Percentiles rank a stretch among this genome's conserved stretches.
phyloP scores from a whole-genome alignment of 805 yeast species.

The Starmerella potacharoeniae region DNA sequence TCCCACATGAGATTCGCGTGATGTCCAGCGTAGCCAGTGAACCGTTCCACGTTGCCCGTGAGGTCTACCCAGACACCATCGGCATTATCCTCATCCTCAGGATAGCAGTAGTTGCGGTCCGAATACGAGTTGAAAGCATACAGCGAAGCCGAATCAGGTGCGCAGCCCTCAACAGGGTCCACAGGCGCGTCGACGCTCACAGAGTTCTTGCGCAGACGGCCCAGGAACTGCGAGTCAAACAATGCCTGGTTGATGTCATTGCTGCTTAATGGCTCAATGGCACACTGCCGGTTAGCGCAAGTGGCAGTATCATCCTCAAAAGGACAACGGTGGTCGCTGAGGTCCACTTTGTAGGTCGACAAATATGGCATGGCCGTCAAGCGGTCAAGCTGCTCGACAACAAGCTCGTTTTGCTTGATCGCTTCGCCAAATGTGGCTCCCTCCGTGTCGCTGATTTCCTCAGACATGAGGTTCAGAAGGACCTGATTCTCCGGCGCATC shows the following conservation, averaged over 20 bases:
- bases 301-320: conserved; percentile 70
- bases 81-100: conserved; percentile 32
- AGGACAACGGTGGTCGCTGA: conserved; percentile 62
- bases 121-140: conserved; percentile 7
- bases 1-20: conserved; percentile 90
- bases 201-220: conserved; percentile 35
- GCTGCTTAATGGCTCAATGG: conserved; percentile 64
- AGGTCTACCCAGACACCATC: conserved; percentile 67
- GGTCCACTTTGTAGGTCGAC: conserved; percentile 73
- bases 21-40: conserved; percentile 90
- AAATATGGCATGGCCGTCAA: conserved; percentile 70
- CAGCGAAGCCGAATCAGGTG: conserved; percentile 19
- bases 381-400: conserved; percentile 46
- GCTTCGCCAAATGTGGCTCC: conserved; percentile 32
- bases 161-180: conserved; percentile 18
- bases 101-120: conserved; percentile 30
- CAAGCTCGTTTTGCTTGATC: conserved; percentile 38
- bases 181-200: conserved; percentile 24
- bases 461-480: conserved; percentile 11
- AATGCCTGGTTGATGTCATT: conserved; percentile 57
- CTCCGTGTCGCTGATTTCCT: conserved; percentile 19
- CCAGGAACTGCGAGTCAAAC: conserved; percentile 64
- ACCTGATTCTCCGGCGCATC: conserved; percentile 16
- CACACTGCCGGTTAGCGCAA: conserved; percentile 80
- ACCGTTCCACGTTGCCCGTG: conserved; percentile 83